Base-by-base conservation (phyloP, 306 rosid species). In the Carpinus fangiana region DNA sequence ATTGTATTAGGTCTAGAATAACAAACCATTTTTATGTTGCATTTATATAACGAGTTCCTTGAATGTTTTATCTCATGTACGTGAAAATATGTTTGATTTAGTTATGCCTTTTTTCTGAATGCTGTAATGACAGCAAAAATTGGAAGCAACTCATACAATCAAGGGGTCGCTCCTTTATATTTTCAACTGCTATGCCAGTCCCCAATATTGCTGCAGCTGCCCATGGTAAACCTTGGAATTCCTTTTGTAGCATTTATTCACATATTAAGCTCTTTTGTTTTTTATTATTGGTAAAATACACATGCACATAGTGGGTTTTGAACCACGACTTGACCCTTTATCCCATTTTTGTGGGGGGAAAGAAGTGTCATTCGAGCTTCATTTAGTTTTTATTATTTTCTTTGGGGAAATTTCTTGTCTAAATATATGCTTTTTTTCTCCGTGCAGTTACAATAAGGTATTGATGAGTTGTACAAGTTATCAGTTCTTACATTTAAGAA, bases 101-200 rank as follows among this genome's bases (percentile, higher is more conserved):
- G 69, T 41, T 77, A 52, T 73, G 2, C 20, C 75, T 50, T 80
- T 79, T 43, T 85, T 31, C 11, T 86, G 78, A 56, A 70, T 78
- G 56, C 45, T 77, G 64, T 77, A 72, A 72, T 31, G 83, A 79
- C 89, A 93, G 98, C 88, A 92, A 87, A 86, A 88, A 72, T 45
- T 95, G 97, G 98, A 95, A 95, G 88, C 80, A 88, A 80, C 84
- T 94, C 79, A 84, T 94, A 86, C 98, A 88, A 76, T 95, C 98
- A 82, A 91, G 96, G 85, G 98, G 98, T 59, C 96, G 98, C 52
- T 84, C 98, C 45, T 92, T 95, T 75, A 91, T 95, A 88, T 95
- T 89, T 89, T 91, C 98, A 68, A 93, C 98, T 41, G 76, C 98
- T 69, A 77, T 90, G 8, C 93, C 97, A 11, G 88, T 93, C 56